Evolutionary conservation across 306 rosid species (phyloP).

Genomic region (Rubus parviflorus): DNA sequence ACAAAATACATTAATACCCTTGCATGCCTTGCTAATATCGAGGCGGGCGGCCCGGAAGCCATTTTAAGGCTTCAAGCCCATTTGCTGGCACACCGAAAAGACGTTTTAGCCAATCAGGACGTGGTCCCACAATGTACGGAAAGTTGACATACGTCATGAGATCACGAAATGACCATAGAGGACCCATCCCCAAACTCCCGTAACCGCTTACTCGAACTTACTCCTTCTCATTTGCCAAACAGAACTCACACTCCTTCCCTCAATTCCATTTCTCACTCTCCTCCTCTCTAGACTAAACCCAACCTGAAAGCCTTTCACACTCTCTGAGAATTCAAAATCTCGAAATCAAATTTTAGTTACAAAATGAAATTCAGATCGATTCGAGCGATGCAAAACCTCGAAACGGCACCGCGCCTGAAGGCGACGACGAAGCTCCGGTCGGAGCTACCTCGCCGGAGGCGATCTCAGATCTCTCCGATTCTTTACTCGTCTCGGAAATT

Average conservation of each 20-base stretch:
- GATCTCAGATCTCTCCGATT: slow-evolving; percentile 59
- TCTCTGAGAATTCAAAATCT: slow-evolving; percentile 4
- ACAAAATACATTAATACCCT: neutral
- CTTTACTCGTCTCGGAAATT: slow-evolving; percentile 23
- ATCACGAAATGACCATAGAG: slow-evolving; percentile 28
- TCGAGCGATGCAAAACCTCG: slow-evolving; percentile 40
- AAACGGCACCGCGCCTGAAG: slow-evolving; percentile 11
- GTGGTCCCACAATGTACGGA: neutral
- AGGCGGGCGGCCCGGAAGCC: neutral
- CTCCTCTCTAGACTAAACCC: neutral
- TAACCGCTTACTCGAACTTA: slow-evolving; percentile 44
- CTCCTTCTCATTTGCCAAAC: neutral
- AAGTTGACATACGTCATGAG: slow-evolving; percentile 19
- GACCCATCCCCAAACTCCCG: slow-evolving; percentile 27
- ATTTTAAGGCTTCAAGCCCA: neutral
- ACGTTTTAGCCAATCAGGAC: no score
- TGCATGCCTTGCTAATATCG: neutral
- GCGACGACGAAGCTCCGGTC: slow-evolving; percentile 79
- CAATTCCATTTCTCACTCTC: slow-evolving; percentile 5
- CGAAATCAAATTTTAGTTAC: neutral
- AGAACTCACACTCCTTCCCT: slow-evolving; percentile 17
- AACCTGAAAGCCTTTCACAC: slow-evolving; percentile 10
- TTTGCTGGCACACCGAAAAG: neutral
- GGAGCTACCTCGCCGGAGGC: slow-evolving; percentile 56
- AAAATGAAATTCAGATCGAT: slow-evolving; percentile 42